Base-by-base conservation (phyloP, 108 stramenopile species). In the Licmophora abbreviata region DNA sequence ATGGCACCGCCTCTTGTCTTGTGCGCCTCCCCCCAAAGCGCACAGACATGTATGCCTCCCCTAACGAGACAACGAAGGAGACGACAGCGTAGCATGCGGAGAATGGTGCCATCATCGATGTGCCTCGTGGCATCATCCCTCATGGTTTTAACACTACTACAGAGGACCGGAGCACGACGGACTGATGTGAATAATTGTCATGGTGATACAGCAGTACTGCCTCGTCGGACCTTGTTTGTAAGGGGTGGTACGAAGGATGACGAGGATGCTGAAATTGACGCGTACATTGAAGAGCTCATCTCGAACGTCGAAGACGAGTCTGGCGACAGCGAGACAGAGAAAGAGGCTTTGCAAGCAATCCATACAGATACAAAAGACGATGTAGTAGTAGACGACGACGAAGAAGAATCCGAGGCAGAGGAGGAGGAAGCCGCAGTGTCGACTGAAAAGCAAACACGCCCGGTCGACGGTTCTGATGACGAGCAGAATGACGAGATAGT, bases 201-300 rank as follows among this genome's bases (percentile, higher is more conserved):
- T n/a, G n/a, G n/a, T n/a, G n/a, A n/a, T n/a, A n/a, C n/a, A n/a
- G n/a, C n/a, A n/a, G n/a, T n/a, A n/a, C n/a, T n/a, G n/a, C n/a
- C n/a, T n/a, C n/a, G n/a, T n/a, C n/a, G n/a, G n/a, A n/a, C n/a
- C n/a, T n/a, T n/a, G n/a, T n/a, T n/a, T n/a, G n/a, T n/a, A n/a
- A n/a, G n/a, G n/a, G n/a, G n/a, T n/a, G n/a, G n/a, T n/a, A n/a
- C n/a, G 34, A 21, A 50, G 15, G 29, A 15, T 3, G 28, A 50
- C 12, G 30, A 50, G n/a, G 33, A 58, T 22, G 27, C 15, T 29
- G 45, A 41, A 21, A 35, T 58, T 18, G 56, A 58, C 34, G 56
- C 56, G 15, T 58, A 58, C 31, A 58, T 58, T 58, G 45, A 58
- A 20, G 29, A 40, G 28, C 31, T 58, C 7, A 11, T 58, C 18